These are phyloP conservation scores for Spathaspora boniae DNA, from an alignment of 805 yeast species.

Conservation along the genomic window DNA sequence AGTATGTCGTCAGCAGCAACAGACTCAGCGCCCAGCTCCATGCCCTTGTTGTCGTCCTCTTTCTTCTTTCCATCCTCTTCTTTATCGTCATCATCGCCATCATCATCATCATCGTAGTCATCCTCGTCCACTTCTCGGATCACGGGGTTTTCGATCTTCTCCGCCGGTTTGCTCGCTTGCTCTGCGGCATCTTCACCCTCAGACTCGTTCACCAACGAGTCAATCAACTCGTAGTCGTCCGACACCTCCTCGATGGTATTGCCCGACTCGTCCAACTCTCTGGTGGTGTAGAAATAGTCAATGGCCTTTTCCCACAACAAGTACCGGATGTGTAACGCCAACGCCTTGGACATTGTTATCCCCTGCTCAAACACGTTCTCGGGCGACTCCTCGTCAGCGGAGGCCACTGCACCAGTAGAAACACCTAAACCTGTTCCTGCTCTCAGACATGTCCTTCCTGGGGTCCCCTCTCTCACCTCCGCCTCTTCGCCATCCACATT, in stretches of 20 bases:
- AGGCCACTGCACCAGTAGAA: too few species aligned
- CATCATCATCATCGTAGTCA: slow-evolving; percentile 26
- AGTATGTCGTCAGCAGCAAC: slow-evolving; percentile 3
- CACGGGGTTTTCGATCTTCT: slow-evolving; percentile 10
- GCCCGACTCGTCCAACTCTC: slow-evolving; percentile 17
- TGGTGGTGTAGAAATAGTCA: slow-evolving; percentile 38
- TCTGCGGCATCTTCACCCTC: slow-evolving; percentile 27
- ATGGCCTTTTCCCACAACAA: slow-evolving; percentile 71
- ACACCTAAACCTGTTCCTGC: too few species aligned
- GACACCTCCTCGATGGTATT: slow-evolving; percentile 27
- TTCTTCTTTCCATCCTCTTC: slow-evolving; percentile 29
- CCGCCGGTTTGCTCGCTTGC: slow-evolving; percentile 4
- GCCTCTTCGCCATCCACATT: slow-evolving; percentile 8
- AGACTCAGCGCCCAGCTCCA: slow-evolving; percentile 6
- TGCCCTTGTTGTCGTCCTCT: slow-evolving; percentile 14
- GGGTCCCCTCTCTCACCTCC: slow-evolving; percentile 8
- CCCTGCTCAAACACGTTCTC: slow-evolving; percentile 46
- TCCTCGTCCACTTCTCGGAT: slow-evolving; percentile 22
- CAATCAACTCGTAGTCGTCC: slow-evolving; percentile 35
- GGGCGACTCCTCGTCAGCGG: slow-evolving; percentile 17
- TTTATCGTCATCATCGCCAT: slow-evolving; percentile 26
- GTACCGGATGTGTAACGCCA: slow-evolving; percentile 64
- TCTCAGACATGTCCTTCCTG: too few species aligned
- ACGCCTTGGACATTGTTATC: slow-evolving; percentile 22
- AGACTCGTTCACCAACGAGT: slow-evolving; percentile 24